Base-by-base conservation (phyloP, 148 eudicot genomes). In the Linanthus parryae region DNA sequence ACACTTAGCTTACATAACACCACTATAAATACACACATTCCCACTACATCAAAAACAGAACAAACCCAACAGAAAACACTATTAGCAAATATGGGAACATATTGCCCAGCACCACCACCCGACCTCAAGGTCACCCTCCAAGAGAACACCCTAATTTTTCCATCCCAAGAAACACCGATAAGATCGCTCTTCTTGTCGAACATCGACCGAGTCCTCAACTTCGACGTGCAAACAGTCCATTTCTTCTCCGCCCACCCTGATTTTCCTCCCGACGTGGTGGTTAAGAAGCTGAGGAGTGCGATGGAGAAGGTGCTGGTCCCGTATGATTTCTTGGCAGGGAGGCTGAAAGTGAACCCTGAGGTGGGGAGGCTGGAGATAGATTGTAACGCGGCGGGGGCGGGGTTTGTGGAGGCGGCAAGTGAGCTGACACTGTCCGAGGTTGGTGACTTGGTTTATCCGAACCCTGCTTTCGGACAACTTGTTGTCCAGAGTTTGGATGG, bases 361-460 rank as follows among this genome's bases (percentile, higher is more conserved):
- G 57, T 56, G 44, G 75, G 78, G 19, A 70, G 92, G 46, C 36
- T 85, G 2, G 95, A 85, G 78, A 53, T 90, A 15, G 82, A 80
- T n/a, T 72, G 92, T 44, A 76, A 74, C 3, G 76, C 59, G 40
- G 76, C 58, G 0, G 97, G 97, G 14, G 65, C 64, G 18, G 88
- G 85, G 4, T 86, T 80, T 42, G 84, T 85, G 56, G 89, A 62
- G 66, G 95, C 86, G 5, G 55, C 79, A 1, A 66, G 80, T 41
- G 80, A 80, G 71, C 65, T 33, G 44, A 57, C 58, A 0, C 60
- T 90, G 30, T 75, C 70, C 9, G 97, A 83, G 49, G 63, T 90
- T 41, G 97, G 97, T 0, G 92, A 90, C 33, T 78, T 90, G 68
- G 95, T 85, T 54, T 90, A 83, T 67, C 97, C 97, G 26, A 90